A percentile compares a stretch with the other conserved stretches of the same genome.
These are phyloP conservation scores for Citrus inodora DNA, from an alignment of 345 rosid species.

Conservation along the genomic window DNA sequence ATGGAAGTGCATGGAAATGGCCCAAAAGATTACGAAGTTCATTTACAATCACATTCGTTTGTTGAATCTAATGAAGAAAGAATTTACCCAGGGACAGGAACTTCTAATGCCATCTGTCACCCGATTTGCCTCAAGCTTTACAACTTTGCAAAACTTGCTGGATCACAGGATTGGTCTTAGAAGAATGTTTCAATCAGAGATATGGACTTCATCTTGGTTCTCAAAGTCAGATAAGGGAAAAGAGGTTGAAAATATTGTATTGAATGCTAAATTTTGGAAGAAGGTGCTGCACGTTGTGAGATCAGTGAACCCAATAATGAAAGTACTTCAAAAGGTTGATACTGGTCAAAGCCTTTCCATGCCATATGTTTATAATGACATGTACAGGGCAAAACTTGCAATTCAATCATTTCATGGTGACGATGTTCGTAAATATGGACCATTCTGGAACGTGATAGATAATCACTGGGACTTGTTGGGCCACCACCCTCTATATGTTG, in stretches of 20 bases:
- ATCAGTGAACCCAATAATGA: constrained; percentile 36
- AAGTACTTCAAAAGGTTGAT: constrained; percentile 35
- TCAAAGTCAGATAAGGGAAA: constrained; percentile 39
- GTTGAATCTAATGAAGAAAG: constrained; percentile 38
- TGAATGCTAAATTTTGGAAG: constrained; percentile 42
- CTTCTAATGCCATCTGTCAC: constrained; percentile 42
- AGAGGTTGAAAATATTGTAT: constrained; percentile 39
- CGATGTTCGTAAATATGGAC: constrained; percentile 40
- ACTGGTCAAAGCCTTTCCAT: constrained; percentile 29
- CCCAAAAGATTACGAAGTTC: constrained; percentile 34
- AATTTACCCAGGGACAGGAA: constrained; percentile 40
- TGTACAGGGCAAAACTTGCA: constrained; percentile 36
- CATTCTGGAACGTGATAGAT: constrained; percentile 42
- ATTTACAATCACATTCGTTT: constrained; percentile 34
- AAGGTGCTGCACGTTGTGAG: constrained; percentile 29
- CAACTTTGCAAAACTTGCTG: constrained; percentile 35
- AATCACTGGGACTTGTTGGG: constrained; percentile 33
- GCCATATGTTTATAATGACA: constrained; percentile 36
- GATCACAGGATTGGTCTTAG: constrained; percentile 33
- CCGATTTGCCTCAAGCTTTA: constrained; percentile 31
- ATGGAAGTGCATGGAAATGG: constrained; percentile 32
- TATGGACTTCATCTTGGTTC: constrained; percentile 34
- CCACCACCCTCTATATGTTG: constrained; percentile 38
- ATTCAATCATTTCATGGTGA: constrained; percentile 37
- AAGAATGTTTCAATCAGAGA: constrained; percentile 40